phyloP scores from a whole-genome alignment of 2,329 filamentous ascomycete genomes.

The Nannizzia gypsea region DNA sequence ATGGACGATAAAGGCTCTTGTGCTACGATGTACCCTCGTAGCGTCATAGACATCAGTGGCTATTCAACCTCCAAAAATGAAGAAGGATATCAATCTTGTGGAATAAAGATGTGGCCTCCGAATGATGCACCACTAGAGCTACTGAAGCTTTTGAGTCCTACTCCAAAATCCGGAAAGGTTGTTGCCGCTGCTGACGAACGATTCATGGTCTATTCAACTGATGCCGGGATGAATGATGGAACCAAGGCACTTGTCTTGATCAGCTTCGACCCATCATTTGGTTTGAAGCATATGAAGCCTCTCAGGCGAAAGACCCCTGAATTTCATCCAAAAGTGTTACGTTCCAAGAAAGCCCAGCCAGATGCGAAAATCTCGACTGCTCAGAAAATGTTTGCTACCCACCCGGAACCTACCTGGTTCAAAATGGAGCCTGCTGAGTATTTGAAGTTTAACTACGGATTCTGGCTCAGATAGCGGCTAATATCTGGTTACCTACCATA shows the following conservation, averaged over 20 bases:
- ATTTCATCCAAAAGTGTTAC: neutral
- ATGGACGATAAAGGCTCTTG: slow-evolving; percentile 18
- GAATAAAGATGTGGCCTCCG: slow-evolving; percentile 33
- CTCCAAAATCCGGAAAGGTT: slow-evolving; percentile 19
- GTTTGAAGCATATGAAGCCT: slow-evolving; percentile 10
- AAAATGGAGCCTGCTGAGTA: slow-evolving; percentile 11
- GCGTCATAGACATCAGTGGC: slow-evolving; percentile 11
- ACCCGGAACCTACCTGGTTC: slow-evolving; percentile 11
- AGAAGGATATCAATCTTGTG: slow-evolving; percentile 29
- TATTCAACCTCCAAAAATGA: slow-evolving; percentile 23
- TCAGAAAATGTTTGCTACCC: slow-evolving; percentile 4
- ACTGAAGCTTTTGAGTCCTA: slow-evolving; percentile 30
- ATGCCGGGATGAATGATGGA: slow-evolving; percentile 4
- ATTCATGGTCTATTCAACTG: slow-evolving; percentile 14
- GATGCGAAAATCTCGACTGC: neutral
- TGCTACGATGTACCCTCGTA: slow-evolving; percentile 22
- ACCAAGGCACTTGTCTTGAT: slow-evolving; percentile 13
- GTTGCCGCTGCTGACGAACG: slow-evolving; percentile 14
- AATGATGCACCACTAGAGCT: slow-evolving; percentile 29
- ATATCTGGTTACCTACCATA: neutral
- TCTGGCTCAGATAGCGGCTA: slow-evolving; percentile 14
- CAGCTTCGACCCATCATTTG: slow-evolving; percentile 15
- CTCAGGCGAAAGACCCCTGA: neutral
- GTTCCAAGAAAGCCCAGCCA: neutral
- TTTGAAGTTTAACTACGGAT: slow-evolving; percentile 11